Base-by-base conservation (phyloP, 148 eudicot species). In the Limonium bicolor region DNA sequence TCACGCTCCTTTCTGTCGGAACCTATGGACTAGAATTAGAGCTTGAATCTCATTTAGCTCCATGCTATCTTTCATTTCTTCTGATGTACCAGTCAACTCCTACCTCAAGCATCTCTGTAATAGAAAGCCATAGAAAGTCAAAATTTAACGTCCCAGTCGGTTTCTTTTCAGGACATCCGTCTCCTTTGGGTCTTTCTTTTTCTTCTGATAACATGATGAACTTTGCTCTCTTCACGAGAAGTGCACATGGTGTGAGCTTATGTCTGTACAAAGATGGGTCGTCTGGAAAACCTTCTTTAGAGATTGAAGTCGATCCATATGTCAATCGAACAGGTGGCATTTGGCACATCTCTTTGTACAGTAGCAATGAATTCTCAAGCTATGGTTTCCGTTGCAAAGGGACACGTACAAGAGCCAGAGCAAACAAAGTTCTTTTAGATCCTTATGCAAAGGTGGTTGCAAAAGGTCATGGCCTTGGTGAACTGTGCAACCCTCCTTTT, bases 271-370 rank as follows among this genome's bases (percentile, higher is more conserved):
- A 71, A 48, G 68, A 69, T 41, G 41, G 55, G 18, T 57, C 36
- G 14, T 63, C 61, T 9, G 69, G 68, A 8, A 54, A 67, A 56
- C 99, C 99, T 29, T 59, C 76, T 60, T 56, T 81, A 37, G 94
- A 92, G 71, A 78, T 92, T 51, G 88, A 92, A 52, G 64, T 92
- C 11, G 99, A 92, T 72, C 77, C 99, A 33, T 73, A 81, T 48
- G 78, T 92, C 42, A 92, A 92, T 44, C 72, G 81, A 46, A 56
- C 95, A 9, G 99, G 99, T 56, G 80, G 85, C 43, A 69, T 85
- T 34, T 92, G 99, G 99, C 99, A 92, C 70, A 94, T 60, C 7
- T 67, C 72, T 29, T 19, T 85, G 36, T 62, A 78, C 41, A 56
- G 56, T 52, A 48, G 44, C 19, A 48, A 62, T 24, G 67, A 71